Conservation (phyloP, 768 basidiomycete genomes). For the Panaeolus cyanescens region DNA sequence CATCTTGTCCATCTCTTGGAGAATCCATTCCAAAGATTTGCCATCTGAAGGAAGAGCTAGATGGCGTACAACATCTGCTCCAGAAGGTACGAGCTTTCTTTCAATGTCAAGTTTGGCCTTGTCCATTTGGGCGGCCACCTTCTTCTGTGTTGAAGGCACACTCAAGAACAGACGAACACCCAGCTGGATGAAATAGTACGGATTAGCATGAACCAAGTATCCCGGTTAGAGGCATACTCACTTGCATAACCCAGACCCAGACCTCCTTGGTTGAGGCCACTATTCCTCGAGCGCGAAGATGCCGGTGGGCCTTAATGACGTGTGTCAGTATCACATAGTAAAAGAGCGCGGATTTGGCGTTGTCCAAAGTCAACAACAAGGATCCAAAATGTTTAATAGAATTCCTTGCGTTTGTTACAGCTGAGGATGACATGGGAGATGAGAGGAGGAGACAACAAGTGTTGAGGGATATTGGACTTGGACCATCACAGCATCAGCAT, state of each 20-base stretch:
- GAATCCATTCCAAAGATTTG: conserved; percentile 69
- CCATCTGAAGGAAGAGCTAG: conserved; percentile 67
- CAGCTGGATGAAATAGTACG: conserved; percentile 35
- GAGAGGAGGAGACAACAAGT: background rate
- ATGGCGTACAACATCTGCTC: conserved; percentile 62
- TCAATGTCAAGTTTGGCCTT: conserved; percentile 69
- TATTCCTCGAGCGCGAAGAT: conserved; percentile 66
- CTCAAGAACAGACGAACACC: conserved; percentile 58
- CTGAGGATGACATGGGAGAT: conserved; percentile 13
- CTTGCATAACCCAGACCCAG: conserved; percentile 55
- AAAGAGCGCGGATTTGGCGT: conserved; percentile 57
- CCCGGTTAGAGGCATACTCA: conserved; percentile 22
- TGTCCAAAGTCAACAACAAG: conserved; percentile 36
- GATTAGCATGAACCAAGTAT: background rate
- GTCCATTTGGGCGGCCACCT: conserved; percentile 64
- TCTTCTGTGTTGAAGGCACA: conserved; percentile 59
- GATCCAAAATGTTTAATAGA: conserved; percentile 17
- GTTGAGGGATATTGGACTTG: conserved; percentile 4
- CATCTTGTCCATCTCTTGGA: conserved; percentile 80
- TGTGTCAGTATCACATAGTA: conserved; percentile 59
- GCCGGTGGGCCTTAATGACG: conserved; percentile 54
- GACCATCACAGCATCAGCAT: background rate
- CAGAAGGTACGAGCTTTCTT: conserved; percentile 65
- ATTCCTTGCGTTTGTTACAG: conserved; percentile 14
- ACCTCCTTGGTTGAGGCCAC: conserved; percentile 47